Percentiles rank a stretch among this genome's conserved stretches.
These are phyloP conservation scores for Penicillium macrosclerotiorum DNA, from an alignment of 495 filamentous ascomycete species.

Conservation along the genomic window DNA sequence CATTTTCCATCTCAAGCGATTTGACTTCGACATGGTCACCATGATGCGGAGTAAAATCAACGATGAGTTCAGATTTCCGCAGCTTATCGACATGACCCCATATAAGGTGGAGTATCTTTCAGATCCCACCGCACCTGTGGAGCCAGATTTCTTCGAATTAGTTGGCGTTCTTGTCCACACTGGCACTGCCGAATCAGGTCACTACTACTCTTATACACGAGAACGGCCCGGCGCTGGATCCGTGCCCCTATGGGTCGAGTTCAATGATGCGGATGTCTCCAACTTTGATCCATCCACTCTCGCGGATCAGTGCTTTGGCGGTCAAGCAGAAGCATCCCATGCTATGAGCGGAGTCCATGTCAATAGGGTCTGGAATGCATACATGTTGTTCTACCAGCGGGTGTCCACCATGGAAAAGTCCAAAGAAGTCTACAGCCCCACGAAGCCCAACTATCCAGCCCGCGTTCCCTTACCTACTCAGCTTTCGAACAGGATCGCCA, in stretches of 20 bases:
- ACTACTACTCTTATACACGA: constrained; percentile 95
- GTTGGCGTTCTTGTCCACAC: constrained; percentile 91
- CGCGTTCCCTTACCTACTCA: constrained; percentile 54
- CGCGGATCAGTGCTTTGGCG: constrained; percentile 77
- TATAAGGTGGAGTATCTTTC: constrained; percentile 88
- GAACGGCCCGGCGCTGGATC: constrained; percentile 61
- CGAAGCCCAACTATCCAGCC: constrained; percentile 44
- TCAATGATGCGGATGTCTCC: constrained; percentile 83
- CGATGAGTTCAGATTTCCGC: constrained; percentile 86
- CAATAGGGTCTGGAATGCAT: constrained; percentile 81
- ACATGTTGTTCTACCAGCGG: constrained; percentile 97
- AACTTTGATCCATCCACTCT: constrained; percentile 73
- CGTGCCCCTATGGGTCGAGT: constrained; percentile 74
- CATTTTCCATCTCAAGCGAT: constrained; percentile 94
- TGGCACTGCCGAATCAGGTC: constrained; percentile 89
- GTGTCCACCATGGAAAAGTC: constrained; percentile 57
- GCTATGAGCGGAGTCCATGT: constrained; percentile 39
- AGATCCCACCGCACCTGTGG: constrained; percentile 49
- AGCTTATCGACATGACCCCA: constrained; percentile 80
- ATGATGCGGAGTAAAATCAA: constrained; percentile 92
- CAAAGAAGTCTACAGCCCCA: constrained; percentile 25
- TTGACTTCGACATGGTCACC: constrained; percentile 88
- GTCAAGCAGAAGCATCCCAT: constrained; percentile 53
- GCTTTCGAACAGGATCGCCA: constrained; percentile 59
- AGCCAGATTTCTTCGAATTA: constrained; percentile 80